phyloP scores from a whole-genome alignment of 441 rosid genomes.

The Geranium incanum region DNA sequence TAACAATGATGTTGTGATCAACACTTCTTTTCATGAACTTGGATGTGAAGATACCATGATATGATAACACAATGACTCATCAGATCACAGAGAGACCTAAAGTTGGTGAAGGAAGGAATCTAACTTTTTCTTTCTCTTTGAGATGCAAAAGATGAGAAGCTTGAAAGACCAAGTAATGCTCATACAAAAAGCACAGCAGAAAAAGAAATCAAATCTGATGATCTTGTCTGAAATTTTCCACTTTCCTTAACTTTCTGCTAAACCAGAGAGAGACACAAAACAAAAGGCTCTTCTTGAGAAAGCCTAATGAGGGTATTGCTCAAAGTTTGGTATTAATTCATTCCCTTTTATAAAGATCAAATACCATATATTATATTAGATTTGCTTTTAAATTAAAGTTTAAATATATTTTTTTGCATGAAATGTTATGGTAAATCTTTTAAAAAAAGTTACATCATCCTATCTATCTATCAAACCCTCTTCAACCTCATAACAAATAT shows the following conservation, averaged over 20 bases:
- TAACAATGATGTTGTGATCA: too few species aligned
- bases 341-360: too few species aligned
- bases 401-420: too few species aligned
- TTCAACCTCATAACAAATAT: too few species aligned
- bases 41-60: too few species aligned
- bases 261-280: slow-evolving; percentile 1
- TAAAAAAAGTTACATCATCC: too few species aligned
- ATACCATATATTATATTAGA: too few species aligned
- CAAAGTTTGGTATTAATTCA: slow-evolving; percentile 7
- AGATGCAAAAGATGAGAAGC: slow-evolving; percentile 14
- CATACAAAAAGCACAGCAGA: slow-evolving; percentile 10
- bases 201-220: slow-evolving; percentile 2
- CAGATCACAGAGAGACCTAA: not conserved
- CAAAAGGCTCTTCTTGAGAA: slow-evolving; percentile 12
- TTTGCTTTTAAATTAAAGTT: too few species aligned
- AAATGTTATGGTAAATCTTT: too few species aligned
- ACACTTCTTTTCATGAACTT: too few species aligned
- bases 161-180: slow-evolving; percentile 21
- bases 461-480: too few species aligned
- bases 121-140: not conserved
- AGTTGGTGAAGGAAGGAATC: slow-evolving; percentile 16
- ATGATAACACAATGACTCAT: too few species aligned
- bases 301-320: slow-evolving; percentile 12
- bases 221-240: slow-evolving; percentile 9
- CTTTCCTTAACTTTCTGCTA: slow-evolving; percentile 21